phyloP scores from a whole-genome alignment of 163 green algal species.

The Scenedesmus sp. region DNA sequence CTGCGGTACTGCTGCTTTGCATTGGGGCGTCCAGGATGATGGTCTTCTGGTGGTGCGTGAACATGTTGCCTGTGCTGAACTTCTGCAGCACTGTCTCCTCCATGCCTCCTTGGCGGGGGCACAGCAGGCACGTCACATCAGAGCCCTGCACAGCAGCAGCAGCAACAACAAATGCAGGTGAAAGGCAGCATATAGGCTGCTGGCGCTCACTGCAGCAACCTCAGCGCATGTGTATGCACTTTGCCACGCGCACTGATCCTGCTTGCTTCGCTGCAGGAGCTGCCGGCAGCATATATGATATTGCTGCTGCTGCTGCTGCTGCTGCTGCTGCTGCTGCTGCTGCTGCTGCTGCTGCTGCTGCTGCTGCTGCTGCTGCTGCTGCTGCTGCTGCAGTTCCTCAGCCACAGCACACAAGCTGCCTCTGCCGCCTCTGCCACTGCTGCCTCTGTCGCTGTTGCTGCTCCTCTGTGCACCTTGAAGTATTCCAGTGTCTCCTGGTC shows the following conservation, averaged over 20 bases:
- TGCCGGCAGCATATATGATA: too few relatives aligned
- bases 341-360: too few relatives aligned
- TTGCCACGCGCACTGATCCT: too few relatives aligned
- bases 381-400: neutral
- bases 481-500: slow-evolving; percentile 59
- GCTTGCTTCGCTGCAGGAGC: too few relatives aligned
- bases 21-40: slow-evolving; percentile 62
- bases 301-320: too few relatives aligned
- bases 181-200: too few relatives aligned
- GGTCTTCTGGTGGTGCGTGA: slow-evolving; percentile 78
- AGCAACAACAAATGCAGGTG: neutral
- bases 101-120: slow-evolving; percentile 30
- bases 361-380: too few relatives aligned
- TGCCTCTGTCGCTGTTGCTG: neutral
- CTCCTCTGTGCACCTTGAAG: slow-evolving; percentile 35
- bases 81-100: slow-evolving; percentile 42
- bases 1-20: neutral
- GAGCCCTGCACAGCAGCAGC: neutral
- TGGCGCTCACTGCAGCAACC: too few relatives aligned
- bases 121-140: slow-evolving; percentile 40
- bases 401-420: neutral
- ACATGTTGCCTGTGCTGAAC: slow-evolving; percentile 56
- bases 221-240: too few relatives aligned
- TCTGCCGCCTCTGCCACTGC: neutral
- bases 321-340: too few relatives aligned